A percentile compares a stretch with the other conserved stretches of the same genome.
phyloP scores from a whole-genome alignment of 208 protist genomes.

The Wallacemonas sp. region DNA sequence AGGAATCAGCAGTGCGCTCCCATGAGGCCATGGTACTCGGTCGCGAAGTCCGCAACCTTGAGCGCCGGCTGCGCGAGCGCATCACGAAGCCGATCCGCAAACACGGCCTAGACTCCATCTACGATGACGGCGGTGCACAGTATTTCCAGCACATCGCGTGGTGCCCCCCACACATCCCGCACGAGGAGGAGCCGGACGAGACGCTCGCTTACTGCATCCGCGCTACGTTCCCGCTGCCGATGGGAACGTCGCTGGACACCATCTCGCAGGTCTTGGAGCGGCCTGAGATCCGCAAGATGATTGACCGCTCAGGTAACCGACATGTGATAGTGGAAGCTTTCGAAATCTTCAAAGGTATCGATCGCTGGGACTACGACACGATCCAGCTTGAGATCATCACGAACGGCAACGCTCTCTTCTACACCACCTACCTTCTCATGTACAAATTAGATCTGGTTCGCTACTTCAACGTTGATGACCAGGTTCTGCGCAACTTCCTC shows the following conservation, averaged over 20 bases:
- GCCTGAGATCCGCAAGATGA: slow-evolving; percentile 47
- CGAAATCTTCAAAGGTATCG: slow-evolving; percentile 82
- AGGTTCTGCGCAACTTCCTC: slow-evolving; percentile 81
- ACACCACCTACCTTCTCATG: slow-evolving; percentile 78
- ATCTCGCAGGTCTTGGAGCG: slow-evolving; percentile 61
- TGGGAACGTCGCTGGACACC: slow-evolving; percentile 34
- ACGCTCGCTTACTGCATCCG: slow-evolving; percentile 67
- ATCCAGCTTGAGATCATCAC: slow-evolving; percentile 89
- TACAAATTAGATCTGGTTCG: slow-evolving; percentile 88
- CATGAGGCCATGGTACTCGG: slow-evolving; percentile 53
- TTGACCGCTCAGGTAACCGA: slow-evolving; percentile 48
- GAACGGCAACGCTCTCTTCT: slow-evolving; percentile 88
- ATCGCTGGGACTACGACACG: slow-evolving; percentile 87
- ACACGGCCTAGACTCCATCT: slow-evolving; percentile 80
- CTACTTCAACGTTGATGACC: slow-evolving; percentile 84
- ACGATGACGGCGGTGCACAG: slow-evolving; percentile 87
- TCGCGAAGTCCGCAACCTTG: slow-evolving; percentile 59
- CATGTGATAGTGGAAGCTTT: slow-evolving; percentile 69
- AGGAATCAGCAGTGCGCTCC: slow-evolving; percentile 57
- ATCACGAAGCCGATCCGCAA: slow-evolving; percentile 33
- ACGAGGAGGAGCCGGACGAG: slow-evolving; percentile 68
- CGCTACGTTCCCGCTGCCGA: slow-evolving; percentile 58
- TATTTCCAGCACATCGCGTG: slow-evolving; percentile 76
- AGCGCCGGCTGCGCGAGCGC: slow-evolving; percentile 52
- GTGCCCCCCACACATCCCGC: slow-evolving; percentile 64